Evolutionary conservation across 2,329 filamentous ascomycete genomes (phyloP), one percentile per base, ranked within the genome.

Genomic region (Neofusicoccum ribis): DNA sequence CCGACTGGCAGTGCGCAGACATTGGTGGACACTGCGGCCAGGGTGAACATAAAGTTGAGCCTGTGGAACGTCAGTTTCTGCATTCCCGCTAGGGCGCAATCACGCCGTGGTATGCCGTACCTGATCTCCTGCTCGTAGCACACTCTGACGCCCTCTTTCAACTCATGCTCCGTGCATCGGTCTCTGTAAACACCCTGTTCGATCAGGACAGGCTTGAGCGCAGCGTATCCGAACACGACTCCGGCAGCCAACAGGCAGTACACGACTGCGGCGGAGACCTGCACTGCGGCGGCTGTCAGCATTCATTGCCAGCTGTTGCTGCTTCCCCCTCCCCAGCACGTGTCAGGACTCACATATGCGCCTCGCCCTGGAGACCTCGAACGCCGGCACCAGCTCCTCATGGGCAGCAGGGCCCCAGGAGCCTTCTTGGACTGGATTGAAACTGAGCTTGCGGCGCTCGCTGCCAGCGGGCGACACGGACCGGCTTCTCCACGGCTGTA

Each of bases 21-120:
- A 72, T 97, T 97, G 44, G 93, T 96, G 6, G 87, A 90, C 9
- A 96, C 92, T 14, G 92, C 93, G 12, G 93, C 93, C 46, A 93
- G 85, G 5, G 92, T 96, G 82, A 97, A 97, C 91, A 96, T 96
- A 69, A 97, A 81, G 76, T 97, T 97, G 65, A 97, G 84, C 66
- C 82, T 83, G 60, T 69, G 86, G 86, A 83, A 54, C 84, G 76
- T 62, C 37, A 65, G 63, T n/a, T 8, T 41, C 11, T n/a, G 27
- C 36, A 14, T n/a, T 44, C 11, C 14, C 5, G n/a, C 39, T 23
- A 11, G 9, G 20, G 4, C 8, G 34, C 14, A 11, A n/a, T 9
- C 31, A 31, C 65, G 37, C 17, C n/a, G 37, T 14, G 37, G 5
- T 15, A 1, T 11, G 12, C 8, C 56, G 36, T 43, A 61, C n/a